phyloP scores from a whole-genome alignment of 2,329 filamentous ascomycete species.

The Dothistroma septosporum region DNA sequence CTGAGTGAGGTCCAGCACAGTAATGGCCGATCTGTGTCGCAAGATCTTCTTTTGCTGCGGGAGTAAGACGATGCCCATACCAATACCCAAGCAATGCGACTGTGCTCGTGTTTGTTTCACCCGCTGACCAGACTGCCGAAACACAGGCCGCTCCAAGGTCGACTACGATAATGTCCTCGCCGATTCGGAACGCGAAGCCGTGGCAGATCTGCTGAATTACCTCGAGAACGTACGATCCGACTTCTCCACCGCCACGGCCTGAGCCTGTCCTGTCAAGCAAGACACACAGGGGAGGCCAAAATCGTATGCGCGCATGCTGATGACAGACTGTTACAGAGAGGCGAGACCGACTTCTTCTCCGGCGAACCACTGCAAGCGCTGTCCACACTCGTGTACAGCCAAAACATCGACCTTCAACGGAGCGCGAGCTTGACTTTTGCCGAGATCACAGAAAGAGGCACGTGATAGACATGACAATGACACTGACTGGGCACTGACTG shows the following conservation, averaged over 20 bases:
- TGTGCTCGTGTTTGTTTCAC: background rate
- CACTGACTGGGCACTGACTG: conserved; percentile 9
- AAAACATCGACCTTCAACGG: conserved; percentile 95
- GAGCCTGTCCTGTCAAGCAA: background rate
- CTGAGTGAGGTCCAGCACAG: conserved; percentile 16
- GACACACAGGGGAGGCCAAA: background rate
- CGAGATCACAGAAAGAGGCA: conserved; percentile 97
- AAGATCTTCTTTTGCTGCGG: conserved; percentile 34
- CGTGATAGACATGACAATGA: conserved; percentile 12
- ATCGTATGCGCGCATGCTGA: conserved; percentile 22
- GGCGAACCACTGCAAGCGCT: conserved; percentile 90
- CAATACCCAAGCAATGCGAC: background rate
- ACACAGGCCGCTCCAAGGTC: conserved; percentile 44
- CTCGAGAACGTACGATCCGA: conserved; percentile 74
- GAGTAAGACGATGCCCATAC: conserved; percentile 21
- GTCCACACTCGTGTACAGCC: conserved; percentile 94
- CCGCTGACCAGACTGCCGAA: conserved; percentile 1
- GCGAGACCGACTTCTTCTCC: conserved; percentile 96
- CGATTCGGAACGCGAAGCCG: conserved; percentile 93
- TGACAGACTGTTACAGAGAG: conserved; percentile 57
- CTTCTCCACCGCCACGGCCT: background rate
- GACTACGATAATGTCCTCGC: conserved; percentile 57
- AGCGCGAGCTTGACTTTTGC: conserved; percentile 98
- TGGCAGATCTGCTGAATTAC: conserved; percentile 90
- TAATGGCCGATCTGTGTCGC: conserved; percentile 32